Evolutionary conservation across 345 rosid genomes (phyloP).

Genomic region (Dipteronia sinensis): DNA sequence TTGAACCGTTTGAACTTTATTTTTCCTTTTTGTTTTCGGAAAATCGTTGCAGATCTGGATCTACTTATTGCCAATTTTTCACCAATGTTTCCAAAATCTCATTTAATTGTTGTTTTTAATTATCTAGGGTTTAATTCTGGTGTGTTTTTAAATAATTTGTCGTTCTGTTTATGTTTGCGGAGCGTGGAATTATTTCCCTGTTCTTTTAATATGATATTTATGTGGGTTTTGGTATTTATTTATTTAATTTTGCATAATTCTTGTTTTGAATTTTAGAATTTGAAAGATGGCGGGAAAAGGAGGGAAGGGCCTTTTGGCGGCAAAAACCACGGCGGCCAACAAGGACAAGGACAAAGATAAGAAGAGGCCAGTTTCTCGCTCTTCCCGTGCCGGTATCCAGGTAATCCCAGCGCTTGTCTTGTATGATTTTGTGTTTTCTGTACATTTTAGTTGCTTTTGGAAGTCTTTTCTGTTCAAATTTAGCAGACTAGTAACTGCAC

Average conservation of each 20-base stretch:
- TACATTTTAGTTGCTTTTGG: background rate
- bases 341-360: slow-evolving; percentile 82
- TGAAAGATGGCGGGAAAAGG: slow-evolving; percentile 88
- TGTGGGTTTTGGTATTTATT: background rate
- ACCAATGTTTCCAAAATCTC: background rate
- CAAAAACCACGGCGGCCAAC: slow-evolving; percentile 80
- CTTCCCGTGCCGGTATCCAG: slow-evolving; percentile 96
- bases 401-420: slow-evolving; percentile 21
- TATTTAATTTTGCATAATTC: background rate
- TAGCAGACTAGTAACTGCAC: background rate
- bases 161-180: too few relatives aligned
- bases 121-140: background rate
- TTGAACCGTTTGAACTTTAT: background rate
- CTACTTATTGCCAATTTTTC: background rate
- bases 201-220: background rate
- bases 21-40: background rate
- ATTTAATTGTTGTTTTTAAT: background rate
- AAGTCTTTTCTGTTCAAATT: background rate
- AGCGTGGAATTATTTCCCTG: background rate
- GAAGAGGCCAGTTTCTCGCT: slow-evolving; percentile 83
- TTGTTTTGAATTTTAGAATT: background rate
- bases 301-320: slow-evolving; percentile 77
- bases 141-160: background rate
- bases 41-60: background rate
- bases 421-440: background rate